Evolutionary conservation across 352 stramenopile species (phyloP).

Genomic region (Pythium biforme): DNA sequence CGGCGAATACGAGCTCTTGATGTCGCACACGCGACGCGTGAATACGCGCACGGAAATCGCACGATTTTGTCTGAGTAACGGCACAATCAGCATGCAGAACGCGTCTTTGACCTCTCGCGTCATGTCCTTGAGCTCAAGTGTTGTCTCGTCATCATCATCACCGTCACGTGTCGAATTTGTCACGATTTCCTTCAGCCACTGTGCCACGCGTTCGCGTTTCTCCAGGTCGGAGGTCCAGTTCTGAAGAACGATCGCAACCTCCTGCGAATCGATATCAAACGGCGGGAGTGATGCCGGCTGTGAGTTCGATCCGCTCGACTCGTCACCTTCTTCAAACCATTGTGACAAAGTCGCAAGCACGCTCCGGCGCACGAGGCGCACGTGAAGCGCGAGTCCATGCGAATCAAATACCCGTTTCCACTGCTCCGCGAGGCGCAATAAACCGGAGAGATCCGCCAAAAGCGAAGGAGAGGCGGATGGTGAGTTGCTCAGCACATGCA

Average conservation of each 20-base stretch:
- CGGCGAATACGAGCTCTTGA: slow-evolving; percentile 18
- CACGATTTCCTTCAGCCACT: slow-evolving; percentile 55
- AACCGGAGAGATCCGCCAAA: background rate
- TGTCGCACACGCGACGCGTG: slow-evolving; percentile 31
- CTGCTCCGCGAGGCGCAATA: slow-evolving; percentile 1
- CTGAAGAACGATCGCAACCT: slow-evolving; percentile 53
- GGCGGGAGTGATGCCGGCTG: slow-evolving; percentile 32
- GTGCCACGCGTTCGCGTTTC: slow-evolving; percentile 35
- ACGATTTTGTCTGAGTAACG: slow-evolving; percentile 57
- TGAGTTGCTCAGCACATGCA: slow-evolving; percentile 2
- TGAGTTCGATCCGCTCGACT: background rate
- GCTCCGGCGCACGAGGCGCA: slow-evolving; percentile 30
- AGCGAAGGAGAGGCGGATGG: slow-evolving; percentile 4
- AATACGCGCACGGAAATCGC: slow-evolving; percentile 55
- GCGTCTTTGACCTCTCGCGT: slow-evolving; percentile 72
- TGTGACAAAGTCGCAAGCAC: slow-evolving; percentile 39
- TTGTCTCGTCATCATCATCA: slow-evolving; percentile 31
- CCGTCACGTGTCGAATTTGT: slow-evolving; percentile 9
- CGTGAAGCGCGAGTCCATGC: slow-evolving; percentile 12
- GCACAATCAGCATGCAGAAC: slow-evolving; percentile 64
- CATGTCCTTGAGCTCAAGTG: slow-evolving; percentile 53
- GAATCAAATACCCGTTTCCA: slow-evolving; percentile 13
- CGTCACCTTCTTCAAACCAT: slow-evolving; percentile 43
- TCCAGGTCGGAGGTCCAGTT: slow-evolving; percentile 52
- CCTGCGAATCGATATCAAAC: slow-evolving; percentile 56